Percentiles rank a stretch among this genome's conserved stretches.
These are phyloP conservation scores for Colletotrichum sp. DNA, from an alignment of 2,329 filamentous ascomycete genomes.

Conservation along the genomic window DNA sequence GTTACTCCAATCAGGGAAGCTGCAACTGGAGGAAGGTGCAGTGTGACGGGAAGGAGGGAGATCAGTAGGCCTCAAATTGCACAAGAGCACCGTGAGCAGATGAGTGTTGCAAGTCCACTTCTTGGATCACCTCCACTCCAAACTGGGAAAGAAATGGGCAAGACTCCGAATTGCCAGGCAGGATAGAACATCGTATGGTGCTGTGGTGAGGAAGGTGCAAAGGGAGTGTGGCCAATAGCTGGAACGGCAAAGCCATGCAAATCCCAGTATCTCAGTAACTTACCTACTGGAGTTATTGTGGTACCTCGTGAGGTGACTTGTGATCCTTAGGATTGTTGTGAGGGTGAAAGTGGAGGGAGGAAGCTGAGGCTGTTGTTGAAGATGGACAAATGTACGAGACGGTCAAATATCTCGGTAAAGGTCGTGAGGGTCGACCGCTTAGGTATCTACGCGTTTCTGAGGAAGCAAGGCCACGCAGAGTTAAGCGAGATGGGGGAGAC, in stretches of 20 bases:
- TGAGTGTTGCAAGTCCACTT: background rate
- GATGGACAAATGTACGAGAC: background rate
- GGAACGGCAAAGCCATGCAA: background rate
- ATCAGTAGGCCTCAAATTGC: background rate
- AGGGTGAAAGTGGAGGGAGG: background rate
- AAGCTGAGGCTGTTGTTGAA: background rate
- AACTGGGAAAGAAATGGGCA: background rate
- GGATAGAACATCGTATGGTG: background rate
- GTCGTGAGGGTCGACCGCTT: background rate
- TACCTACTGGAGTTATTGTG: background rate
- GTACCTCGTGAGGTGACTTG: background rate
- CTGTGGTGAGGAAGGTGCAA: background rate
- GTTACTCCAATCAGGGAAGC: constrained; percentile 7
- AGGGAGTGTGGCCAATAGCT: background rate
- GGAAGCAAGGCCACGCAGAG: background rate
- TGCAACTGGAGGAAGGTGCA: background rate
- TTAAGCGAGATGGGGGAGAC: background rate
- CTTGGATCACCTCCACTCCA: background rate
- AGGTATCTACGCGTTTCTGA: background rate
- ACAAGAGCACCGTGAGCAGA: background rate
- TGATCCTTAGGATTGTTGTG: background rate
- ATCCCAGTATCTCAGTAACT: background rate
- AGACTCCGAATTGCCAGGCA: background rate
- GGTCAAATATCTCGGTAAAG: background rate
- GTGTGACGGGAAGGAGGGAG: constrained; percentile 12